Conservation (phyloP, 2,329 filamentous ascomycete species). For the Fusarium staphyleae region DNA sequence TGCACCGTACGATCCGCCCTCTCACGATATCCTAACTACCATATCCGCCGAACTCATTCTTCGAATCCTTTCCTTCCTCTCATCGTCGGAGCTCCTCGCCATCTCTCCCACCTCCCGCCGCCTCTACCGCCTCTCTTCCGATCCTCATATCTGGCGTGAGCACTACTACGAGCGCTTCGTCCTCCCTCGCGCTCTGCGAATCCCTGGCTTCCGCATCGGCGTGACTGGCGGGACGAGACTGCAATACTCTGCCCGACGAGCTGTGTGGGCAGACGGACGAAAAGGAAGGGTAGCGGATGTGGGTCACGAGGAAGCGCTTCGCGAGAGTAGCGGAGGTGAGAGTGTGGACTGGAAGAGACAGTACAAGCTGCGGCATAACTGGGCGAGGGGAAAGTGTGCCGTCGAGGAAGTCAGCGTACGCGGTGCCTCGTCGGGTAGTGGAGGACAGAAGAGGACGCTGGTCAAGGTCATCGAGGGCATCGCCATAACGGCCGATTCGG, state of each 20-base stretch:
- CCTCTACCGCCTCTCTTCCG: constrained; percentile 74
- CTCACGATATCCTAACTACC: constrained; percentile 68
- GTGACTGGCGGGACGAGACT: constrained; percentile 45
- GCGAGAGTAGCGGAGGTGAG: constrained; percentile 9
- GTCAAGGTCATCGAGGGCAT: constrained; percentile 80
- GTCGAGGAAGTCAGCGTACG: constrained; percentile 76
- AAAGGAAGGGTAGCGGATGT: constrained; percentile 59
- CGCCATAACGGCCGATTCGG: constrained; percentile 76
- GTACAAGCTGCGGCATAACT: constrained; percentile 90
- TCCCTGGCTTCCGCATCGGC: constrained; percentile 67
- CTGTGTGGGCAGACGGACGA: constrained; percentile 56
- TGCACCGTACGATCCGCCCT: constrained; percentile 13
- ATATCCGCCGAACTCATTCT: constrained; percentile 90
- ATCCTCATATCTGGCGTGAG: constrained; percentile 89
- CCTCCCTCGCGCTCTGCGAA: constrained; percentile 76
- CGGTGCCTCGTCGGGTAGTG: constrained; percentile 44
- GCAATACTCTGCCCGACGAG: constrained; percentile 54
- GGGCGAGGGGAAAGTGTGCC: constrained; percentile 81
- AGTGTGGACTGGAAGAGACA: constrained; percentile 84
- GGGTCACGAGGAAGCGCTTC: constrained; percentile 46
- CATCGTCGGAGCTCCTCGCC: constrained; percentile 70
- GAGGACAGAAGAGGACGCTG: constrained; percentile 65
- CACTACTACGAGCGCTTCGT: constrained; percentile 91
- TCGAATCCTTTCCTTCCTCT: constrained; percentile 80
- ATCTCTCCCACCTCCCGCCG: constrained; percentile 74